Conservation (phyloP, 108 stramenopile species). For the Pseudonitzschia delicatissima region DNA sequence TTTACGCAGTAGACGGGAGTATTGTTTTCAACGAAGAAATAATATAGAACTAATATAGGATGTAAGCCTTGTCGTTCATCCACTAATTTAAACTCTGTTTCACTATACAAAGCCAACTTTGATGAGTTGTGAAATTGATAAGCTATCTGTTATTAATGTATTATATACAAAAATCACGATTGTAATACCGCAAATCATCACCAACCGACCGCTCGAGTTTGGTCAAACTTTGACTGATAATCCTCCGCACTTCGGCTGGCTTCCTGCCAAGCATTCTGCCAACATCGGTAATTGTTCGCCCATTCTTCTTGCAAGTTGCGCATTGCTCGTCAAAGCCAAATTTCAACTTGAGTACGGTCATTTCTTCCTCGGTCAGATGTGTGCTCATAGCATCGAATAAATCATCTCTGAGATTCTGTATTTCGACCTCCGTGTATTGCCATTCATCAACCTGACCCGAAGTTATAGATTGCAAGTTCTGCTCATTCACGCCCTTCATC, state of each 20-base stretch:
- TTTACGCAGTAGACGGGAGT: slow-evolving; percentile 93
- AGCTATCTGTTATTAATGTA: background rate
- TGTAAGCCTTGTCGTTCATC: too few relatives aligned
- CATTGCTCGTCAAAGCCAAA: slow-evolving; percentile 67
- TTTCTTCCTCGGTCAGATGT: slow-evolving; percentile 56
- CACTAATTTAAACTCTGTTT: too few relatives aligned
- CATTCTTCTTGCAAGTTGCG: slow-evolving; percentile 23
- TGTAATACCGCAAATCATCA: slow-evolving; percentile 65
- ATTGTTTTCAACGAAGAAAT: slow-evolving; percentile 60
- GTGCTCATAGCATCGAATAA: slow-evolving; percentile 55
- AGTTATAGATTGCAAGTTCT: slow-evolving; percentile 62
- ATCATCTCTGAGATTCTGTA: slow-evolving; percentile 60
- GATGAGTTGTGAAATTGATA: background rate
- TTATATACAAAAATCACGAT: slow-evolving; percentile 37
- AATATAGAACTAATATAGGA: too few relatives aligned
- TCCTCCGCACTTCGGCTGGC: slow-evolving; percentile 78
- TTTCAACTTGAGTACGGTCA: slow-evolving; percentile 57
- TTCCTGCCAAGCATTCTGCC: slow-evolving; percentile 67
- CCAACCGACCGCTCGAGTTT: slow-evolving; percentile 55
- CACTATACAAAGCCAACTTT: background rate
- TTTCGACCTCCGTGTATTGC: slow-evolving; percentile 29
- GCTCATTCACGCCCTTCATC: slow-evolving; percentile 18
- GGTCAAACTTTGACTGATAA: slow-evolving; percentile 64
- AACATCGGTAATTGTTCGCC: slow-evolving; percentile 81
- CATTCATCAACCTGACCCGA: slow-evolving; percentile 49